Evolutionary conservation across 768 basidiomycete species (phyloP).

Genomic region (Chalciporus piperatus): DNA sequence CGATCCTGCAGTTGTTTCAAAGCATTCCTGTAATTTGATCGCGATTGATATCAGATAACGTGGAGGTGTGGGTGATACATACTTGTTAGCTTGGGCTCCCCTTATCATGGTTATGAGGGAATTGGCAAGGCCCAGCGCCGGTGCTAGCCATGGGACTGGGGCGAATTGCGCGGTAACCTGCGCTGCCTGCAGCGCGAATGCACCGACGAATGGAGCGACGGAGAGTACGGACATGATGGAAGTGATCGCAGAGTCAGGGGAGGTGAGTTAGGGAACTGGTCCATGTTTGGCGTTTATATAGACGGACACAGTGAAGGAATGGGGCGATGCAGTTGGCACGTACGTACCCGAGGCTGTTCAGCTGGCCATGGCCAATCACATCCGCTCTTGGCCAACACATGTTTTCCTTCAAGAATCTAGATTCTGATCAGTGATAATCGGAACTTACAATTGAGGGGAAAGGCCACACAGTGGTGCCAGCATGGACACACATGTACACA

Average conservation of each 20-base stretch:
- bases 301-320: background rate
- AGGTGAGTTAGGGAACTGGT: background rate
- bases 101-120: slow-evolving; percentile 46
- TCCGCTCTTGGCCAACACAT: background rate
- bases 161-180: slow-evolving; percentile 47
- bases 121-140: slow-evolving; percentile 40
- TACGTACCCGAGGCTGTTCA: background rate
- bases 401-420: background rate
- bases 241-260: background rate
- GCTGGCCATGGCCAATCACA: background rate
- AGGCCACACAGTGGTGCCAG: slow-evolving; percentile 20
- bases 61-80: background rate
- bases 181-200: slow-evolving; percentile 25
- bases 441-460: too few relatives aligned
- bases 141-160: slow-evolving; percentile 47
- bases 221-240: slow-evolving; percentile 14
- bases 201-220: slow-evolving; percentile 9
- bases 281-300: background rate
- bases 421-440: too few relatives aligned
- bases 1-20: slow-evolving; percentile 46
- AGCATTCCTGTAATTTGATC: slow-evolving; percentile 33
- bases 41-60: background rate
- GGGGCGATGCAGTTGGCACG: background rate
- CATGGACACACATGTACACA: background rate
- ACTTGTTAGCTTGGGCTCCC: slow-evolving; percentile 50